These are phyloP conservation scores for Schwanniomyces sp. DNA, from an alignment of 805 yeast genomes.

Conservation along the genomic window DNA sequence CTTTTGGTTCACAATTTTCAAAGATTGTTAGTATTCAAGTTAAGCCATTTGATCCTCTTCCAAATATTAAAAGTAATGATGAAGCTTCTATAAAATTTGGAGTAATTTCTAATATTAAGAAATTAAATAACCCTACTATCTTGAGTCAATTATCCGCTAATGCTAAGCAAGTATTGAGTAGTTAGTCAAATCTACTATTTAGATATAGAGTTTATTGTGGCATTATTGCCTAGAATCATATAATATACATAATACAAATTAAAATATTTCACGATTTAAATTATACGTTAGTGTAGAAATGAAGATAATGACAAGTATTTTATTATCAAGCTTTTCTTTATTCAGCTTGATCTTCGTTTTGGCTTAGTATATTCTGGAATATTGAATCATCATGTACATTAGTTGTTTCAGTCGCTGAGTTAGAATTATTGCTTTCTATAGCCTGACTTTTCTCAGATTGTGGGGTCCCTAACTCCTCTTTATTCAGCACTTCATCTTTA, in stretches of 20 bases:
- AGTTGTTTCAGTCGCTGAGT: not conserved
- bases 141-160: constrained; percentile 26
- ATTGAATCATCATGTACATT: constrained; percentile 14
- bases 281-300: not conserved
- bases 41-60: constrained; percentile 70
- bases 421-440: not conserved
- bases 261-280: not conserved
- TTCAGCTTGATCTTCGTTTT: constrained; percentile 1
- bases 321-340: not conserved
- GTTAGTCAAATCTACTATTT: not conserved
- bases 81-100: constrained; percentile 24
- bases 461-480: not conserved
- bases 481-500: not conserved
- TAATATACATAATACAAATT: constrained; percentile 1
- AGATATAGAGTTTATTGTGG: not conserved
- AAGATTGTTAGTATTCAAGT: constrained; percentile 62
- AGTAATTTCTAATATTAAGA: constrained; percentile 25
- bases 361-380: constrained; percentile 15
- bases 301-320: not conserved
- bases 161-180: constrained; percentile 12
- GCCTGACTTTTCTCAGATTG: not conserved
- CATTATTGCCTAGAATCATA: not conserved
- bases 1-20: constrained; percentile 87
- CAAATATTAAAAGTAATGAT: constrained; percentile 44
- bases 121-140: constrained; percentile 22